Base-by-base conservation (phyloP, 768 basidiomycete genomes). In the Podaxis rugospora region DNA sequence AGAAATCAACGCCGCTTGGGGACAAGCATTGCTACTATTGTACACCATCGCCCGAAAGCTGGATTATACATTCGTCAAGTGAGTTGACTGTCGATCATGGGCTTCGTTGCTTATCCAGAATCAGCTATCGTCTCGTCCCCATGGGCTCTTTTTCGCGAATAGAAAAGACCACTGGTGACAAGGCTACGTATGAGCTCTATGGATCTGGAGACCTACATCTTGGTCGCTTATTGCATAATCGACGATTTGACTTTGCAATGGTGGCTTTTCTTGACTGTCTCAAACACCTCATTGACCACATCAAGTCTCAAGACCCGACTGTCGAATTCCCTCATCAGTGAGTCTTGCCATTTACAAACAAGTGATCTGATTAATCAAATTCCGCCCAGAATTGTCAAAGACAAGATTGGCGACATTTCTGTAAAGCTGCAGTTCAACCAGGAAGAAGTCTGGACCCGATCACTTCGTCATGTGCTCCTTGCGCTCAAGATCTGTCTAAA, bases 1-100 rank as follows among this genome's bases (percentile, higher is more conserved):
- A 2, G 97, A 99, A 74, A 95, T 98, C 71, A 98, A 98, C 69
- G 97, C 97, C 10, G 97, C 97, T 16, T 97, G 96, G 95, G 97
- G 97, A 1, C 90, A 97, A 70, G 93, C 95, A 0, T 78, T 96
- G n/a, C 80, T 98, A 16, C 79, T 98, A 59, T 76, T 98, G 37
- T 92, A 96, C 68, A 93, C 93, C 5, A 85, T 99, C 52, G 93
- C 93, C 10, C 82, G 90, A 58, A 99, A 98, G 74, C 84, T 97
- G 13, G 94, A 93, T 63, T 93, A 87, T 68, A 85, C 84, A 3
- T 98, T 97, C 66, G 87, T 90, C 68, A 85, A 86, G 95, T 95
- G 73, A 65, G 86, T 66, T 54, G 18, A 54, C 37, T 32, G 47
- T 57, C 47, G 18, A 46, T 35, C 23, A 40, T 36, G 42, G 52